These are phyloP conservation scores for Colletotrichum sp. DNA, from an alignment of 2,329 filamentous ascomycete species.

Conservation along the genomic window DNA sequence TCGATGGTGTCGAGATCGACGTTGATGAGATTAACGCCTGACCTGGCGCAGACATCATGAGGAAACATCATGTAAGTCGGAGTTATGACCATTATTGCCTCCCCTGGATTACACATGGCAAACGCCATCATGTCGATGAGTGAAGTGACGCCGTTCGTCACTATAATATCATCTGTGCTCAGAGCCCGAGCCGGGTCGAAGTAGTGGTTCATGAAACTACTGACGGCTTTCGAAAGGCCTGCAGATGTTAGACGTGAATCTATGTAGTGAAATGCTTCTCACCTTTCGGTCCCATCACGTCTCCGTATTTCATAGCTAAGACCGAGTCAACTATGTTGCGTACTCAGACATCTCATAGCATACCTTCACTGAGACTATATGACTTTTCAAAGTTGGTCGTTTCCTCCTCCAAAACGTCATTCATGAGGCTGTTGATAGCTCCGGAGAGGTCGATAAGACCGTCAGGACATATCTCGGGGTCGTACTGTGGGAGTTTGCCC, in stretches of 20 bases:
- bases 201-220: neutral
- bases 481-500: neutral
- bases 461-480: neutral
- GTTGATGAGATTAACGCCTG: neutral
- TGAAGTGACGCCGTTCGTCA: neutral
- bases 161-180: neutral
- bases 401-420: neutral
- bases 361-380: neutral
- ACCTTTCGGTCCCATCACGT: neutral
- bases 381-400: neutral
- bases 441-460: slow-evolving; percentile 6
- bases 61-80: slow-evolving; percentile 4
- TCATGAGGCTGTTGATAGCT: neutral
- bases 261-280: neutral
- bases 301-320: neutral
- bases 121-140: slow-evolving; percentile 1
- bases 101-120: neutral
- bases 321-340: neutral
- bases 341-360: neutral
- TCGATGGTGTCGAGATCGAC: neutral
- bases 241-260: too few relatives aligned
- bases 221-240: neutral
- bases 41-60: neutral
- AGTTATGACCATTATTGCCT: neutral
- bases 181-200: neutral